Evolutionary conservation across 768 basidiomycete species (phyloP).

Genomic region (Lactarius tabidus): DNA sequence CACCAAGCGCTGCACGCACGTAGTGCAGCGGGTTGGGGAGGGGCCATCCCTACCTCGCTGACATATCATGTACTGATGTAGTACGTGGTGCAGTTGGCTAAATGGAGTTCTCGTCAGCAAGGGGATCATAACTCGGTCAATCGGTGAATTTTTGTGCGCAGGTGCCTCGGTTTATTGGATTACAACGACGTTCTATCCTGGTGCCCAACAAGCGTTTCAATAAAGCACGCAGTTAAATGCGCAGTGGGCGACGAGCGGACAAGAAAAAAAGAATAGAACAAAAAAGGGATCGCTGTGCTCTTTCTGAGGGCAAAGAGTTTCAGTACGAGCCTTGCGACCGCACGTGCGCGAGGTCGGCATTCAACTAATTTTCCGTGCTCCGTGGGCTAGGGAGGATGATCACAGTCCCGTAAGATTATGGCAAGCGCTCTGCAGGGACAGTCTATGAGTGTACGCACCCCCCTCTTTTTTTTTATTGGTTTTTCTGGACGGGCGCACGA

Average conservation of each 20-base stretch:
- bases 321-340: background rate
- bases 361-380: slow-evolving; percentile 1
- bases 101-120: background rate
- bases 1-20: too few species aligned
- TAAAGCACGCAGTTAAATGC: background rate
- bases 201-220: background rate
- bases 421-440: background rate
- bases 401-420: slow-evolving; percentile 2
- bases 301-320: too few species aligned
- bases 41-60: too few species aligned
- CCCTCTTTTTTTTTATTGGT: background rate
- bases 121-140: too few species aligned
- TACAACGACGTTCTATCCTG: background rate
- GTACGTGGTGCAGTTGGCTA: background rate
- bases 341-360: slow-evolving; percentile 1
- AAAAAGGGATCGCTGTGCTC: too few species aligned
- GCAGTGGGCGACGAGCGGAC: background rate
- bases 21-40: too few species aligned
- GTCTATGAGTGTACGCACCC: background rate
- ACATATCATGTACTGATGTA: background rate
- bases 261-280: background rate
- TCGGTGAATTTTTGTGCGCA: background rate
- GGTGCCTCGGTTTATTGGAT: background rate
- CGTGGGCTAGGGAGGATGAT: background rate
- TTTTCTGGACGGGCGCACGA: background rate